Conservation (phyloP, 2,329 filamentous ascomycete species). For the Diaporthe ilicicola region DNA sequence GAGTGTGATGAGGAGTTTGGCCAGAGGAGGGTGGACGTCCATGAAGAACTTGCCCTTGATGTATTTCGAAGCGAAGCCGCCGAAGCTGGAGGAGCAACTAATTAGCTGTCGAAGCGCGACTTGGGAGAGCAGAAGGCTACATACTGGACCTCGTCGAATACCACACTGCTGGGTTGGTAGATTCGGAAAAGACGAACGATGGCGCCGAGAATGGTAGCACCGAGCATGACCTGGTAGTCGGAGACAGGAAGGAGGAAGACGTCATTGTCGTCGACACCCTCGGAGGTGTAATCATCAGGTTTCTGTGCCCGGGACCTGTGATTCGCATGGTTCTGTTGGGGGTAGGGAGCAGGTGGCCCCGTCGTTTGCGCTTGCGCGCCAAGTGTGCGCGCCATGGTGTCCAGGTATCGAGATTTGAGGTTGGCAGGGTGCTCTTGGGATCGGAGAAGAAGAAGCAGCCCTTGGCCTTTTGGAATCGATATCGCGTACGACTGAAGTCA, state of each 20-base stretch:
- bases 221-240: slow-evolving; percentile 81
- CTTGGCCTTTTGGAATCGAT: slow-evolving; percentile 4
- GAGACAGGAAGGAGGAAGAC: slow-evolving; percentile 84
- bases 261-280: slow-evolving; percentile 88
- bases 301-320: slow-evolving; percentile 43
- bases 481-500: slow-evolving; percentile 11
- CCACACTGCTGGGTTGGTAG: slow-evolving; percentile 94
- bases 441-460: background rate
- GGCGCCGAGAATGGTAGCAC: slow-evolving; percentile 78
- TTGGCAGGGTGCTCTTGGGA: background rate
- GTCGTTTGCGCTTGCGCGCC: slow-evolving; percentile 47
- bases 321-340: slow-evolving; percentile 14
- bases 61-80: slow-evolving; percentile 97
- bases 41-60: slow-evolving; percentile 99
- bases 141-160: slow-evolving; percentile 99
- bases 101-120: slow-evolving; percentile 11
- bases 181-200: slow-evolving; percentile 92
- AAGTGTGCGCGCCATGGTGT: slow-evolving; percentile 50
- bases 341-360: slow-evolving; percentile 37
- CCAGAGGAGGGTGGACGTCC: slow-evolving; percentile 98
- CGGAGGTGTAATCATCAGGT: slow-evolving; percentile 72
- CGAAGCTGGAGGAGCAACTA: slow-evolving; percentile 71
- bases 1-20: slow-evolving; percentile 95
- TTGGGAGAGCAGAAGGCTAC: slow-evolving; percentile 48
- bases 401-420: background rate